Percentiles rank a stretch among this genome's conserved stretches.
Evolutionary conservation across 306 rosid genomes (phyloP).

Genomic region (Clitoria ternatea): DNA sequence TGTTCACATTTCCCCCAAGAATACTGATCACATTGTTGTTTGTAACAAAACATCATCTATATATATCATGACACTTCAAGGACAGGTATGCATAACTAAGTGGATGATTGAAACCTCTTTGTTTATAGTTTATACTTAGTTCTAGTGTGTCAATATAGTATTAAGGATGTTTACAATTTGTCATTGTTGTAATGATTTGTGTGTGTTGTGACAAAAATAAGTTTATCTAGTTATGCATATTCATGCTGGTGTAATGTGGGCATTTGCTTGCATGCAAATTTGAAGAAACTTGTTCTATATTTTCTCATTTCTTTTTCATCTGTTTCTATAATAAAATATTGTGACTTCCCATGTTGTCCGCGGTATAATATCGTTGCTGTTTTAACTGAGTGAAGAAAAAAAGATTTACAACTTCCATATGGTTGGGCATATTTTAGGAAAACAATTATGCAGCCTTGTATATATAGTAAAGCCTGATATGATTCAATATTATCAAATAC

Average conservation of each 20-base stretch:
- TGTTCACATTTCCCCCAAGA: conserved; percentile 90
- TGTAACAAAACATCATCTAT: conserved; percentile 95
- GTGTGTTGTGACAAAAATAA: not conserved
- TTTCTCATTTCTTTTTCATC: not conserved
- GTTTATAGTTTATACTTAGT: not conserved
- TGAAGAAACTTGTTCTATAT: not conserved
- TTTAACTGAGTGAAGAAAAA: too few species aligned
- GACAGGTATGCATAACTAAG: conserved; percentile 62
- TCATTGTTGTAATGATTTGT: not conserved
- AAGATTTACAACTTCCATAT: too few species aligned
- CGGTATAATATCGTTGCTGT: not conserved
- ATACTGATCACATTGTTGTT: conserved; percentile 76
- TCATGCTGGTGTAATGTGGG: conserved; percentile 4
- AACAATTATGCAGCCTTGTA: too few species aligned
- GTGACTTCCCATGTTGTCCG: not conserved
- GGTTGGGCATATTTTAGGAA: too few species aligned
- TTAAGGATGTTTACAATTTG: not conserved
- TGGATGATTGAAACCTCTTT: conserved; percentile 8
- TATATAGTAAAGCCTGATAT: too few species aligned
- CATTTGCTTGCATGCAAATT: not conserved
- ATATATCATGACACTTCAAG: conserved; percentile 97
- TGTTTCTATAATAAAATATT: not conserved
- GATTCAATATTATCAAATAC: too few species aligned
- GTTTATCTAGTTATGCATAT: not conserved
- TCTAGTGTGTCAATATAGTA: not conserved